These are phyloP conservation scores for Ensete glaucum DNA, from an alignment of 176 grass and related monocot species.

Conservation along the genomic window DNA sequence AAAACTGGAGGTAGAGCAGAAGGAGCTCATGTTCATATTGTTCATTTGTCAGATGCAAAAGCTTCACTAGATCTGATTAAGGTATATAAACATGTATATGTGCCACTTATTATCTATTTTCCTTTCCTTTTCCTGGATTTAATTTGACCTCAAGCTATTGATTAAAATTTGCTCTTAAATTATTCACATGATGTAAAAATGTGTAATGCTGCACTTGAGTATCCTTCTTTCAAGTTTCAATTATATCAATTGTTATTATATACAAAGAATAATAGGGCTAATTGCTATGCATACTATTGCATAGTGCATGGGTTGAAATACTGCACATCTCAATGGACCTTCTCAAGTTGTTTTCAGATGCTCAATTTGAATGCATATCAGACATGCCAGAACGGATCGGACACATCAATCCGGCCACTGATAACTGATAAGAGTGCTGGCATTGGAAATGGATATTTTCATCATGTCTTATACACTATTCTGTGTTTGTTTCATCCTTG, in stretches of 20 bases:
- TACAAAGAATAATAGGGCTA: too few species aligned
- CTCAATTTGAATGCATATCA: not conserved
- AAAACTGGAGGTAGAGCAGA: slow-evolving; percentile 50
- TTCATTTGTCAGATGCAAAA: slow-evolving; percentile 91
- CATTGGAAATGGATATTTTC: not conserved
- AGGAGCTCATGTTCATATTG: slow-evolving; percentile 93
- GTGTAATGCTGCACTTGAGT: not conserved
- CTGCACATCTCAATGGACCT: not conserved
- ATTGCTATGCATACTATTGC: not conserved
- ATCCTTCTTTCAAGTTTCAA: not conserved
- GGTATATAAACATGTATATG: slow-evolving; percentile 28
- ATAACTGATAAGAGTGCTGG: not conserved
- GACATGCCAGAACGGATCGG: not conserved
- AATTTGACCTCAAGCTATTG: not conserved
- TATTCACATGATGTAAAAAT: not conserved
- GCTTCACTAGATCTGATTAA: slow-evolving; percentile 67
- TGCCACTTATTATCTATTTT: not conserved
- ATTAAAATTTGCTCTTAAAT: not conserved
- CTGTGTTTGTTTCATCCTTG: not conserved
- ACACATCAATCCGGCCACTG: too few species aligned
- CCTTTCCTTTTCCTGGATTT: not conserved
- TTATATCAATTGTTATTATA: not conserved
- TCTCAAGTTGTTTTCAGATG: not conserved
- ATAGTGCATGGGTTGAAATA: not conserved
- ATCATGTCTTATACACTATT: not conserved